phyloP scores from a whole-genome alignment of 495 filamentous ascomycete genomes.

The Astrocystis sublimbata region DNA sequence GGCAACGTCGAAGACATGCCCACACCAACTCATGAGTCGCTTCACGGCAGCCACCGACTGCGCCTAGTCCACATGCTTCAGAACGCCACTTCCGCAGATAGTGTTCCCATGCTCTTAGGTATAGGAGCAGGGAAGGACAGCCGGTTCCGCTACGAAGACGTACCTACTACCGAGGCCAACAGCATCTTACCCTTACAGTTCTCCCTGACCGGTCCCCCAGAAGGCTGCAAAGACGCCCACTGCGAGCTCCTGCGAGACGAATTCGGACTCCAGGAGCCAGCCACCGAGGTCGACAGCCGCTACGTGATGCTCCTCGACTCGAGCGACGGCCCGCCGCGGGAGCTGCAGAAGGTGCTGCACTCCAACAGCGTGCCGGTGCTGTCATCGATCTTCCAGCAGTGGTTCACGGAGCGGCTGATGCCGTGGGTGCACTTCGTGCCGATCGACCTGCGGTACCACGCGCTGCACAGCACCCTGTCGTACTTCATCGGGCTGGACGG shows the following conservation, averaged over 20 bases:
- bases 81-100: constrained; percentile 41
- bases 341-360: constrained; percentile 62
- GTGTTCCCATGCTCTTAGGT: constrained; percentile 43
- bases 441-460: constrained; percentile 67
- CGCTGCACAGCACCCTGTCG: constrained; percentile 62
- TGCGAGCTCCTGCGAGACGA: constrained; percentile 55
- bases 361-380: constrained; percentile 66
- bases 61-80: constrained; percentile 64
- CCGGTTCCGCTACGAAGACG: constrained; percentile 38
- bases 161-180: constrained; percentile 36
- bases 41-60: constrained; percentile 51
- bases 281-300: constrained; percentile 35
- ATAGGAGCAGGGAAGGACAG: constrained; percentile 21
- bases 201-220: constrained; percentile 46
- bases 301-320: constrained; percentile 69
- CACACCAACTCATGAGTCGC: constrained; percentile 35
- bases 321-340: constrained; percentile 67
- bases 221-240: constrained; percentile 51
- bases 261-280: constrained; percentile 51
- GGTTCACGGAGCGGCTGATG: constrained; percentile 69
- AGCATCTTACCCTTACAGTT: constrained; percentile 40
- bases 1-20: constrained; percentile 43
- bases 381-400: constrained; percentile 67
- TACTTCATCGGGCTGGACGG: constrained; percentile 56
- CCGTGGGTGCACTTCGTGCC: constrained; percentile 82